Evolutionary conservation across 140 eudicot genomes (phyloP).

Genomic region (Cichorium intybus): DNA sequence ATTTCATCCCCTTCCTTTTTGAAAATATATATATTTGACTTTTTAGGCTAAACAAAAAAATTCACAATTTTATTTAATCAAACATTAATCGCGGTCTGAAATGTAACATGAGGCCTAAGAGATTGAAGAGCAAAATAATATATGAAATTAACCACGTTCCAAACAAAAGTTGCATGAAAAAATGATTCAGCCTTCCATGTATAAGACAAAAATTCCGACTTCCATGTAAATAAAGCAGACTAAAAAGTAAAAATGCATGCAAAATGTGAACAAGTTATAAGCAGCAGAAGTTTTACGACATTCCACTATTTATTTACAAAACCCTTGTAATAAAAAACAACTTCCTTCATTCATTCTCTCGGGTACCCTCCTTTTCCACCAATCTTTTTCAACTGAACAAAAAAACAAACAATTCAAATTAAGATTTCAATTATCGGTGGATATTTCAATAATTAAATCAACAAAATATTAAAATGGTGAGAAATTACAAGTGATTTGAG

Average conservation of each 20-base stretch:
- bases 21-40: too few species aligned
- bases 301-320: slow-evolving; percentile 38
- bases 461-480: too few species aligned
- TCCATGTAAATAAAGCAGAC: slow-evolving; percentile 7
- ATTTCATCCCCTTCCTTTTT: too few species aligned
- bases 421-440: too few species aligned
- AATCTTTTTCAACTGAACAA: slow-evolving; percentile 18
- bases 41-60: too few species aligned
- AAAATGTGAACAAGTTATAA: slow-evolving; percentile 2
- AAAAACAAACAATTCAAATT: neutral
- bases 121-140: too few species aligned
- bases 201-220: slow-evolving; percentile 14
- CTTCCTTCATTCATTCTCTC: slow-evolving; percentile 1
- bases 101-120: too few species aligned
- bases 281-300: slow-evolving; percentile 12
- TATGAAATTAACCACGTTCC: too few species aligned
- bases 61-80: too few species aligned
- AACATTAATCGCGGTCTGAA: too few species aligned
- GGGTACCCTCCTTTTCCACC: slow-evolving; percentile 8
- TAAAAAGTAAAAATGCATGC: slow-evolving; percentile 15
- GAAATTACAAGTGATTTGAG: too few species aligned
- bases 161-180: neutral
- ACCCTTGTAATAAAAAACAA: neutral
- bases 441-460: too few species aligned
- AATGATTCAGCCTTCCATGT: neutral